Evolutionary conservation across 306 rosid genomes (phyloP).

Genomic region (Trifolium repens): DNA sequence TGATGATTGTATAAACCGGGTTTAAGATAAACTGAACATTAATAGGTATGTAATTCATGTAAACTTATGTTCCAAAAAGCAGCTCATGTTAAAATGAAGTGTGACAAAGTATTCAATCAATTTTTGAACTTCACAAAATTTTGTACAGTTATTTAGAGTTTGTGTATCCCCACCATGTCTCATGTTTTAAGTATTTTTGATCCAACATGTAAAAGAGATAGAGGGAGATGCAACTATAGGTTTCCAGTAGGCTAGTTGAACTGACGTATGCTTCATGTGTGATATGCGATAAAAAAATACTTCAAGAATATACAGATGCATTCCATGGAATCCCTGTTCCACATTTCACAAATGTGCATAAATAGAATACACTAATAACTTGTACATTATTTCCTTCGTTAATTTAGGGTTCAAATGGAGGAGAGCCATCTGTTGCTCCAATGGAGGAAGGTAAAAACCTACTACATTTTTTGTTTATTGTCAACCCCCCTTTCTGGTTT

Average conservation of each 20-base stretch:
- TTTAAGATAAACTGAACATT: not conserved
- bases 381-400: conserved; percentile 32
- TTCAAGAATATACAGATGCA: not conserved
- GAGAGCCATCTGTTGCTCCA: conserved; percentile 73
- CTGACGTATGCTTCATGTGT: not conserved
- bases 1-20: not conserved
- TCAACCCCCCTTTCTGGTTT: conserved; percentile 33
- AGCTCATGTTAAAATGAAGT: not conserved
- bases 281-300: not conserved
- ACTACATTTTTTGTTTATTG: not conserved
- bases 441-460: conserved; percentile 65
- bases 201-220: not conserved
- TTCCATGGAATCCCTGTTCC: conserved; percentile 17
- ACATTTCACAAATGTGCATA: not conserved
- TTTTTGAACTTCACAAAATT: not conserved
- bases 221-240: not conserved
- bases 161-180: not conserved
- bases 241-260: not conserved
- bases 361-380: conserved; percentile 5
- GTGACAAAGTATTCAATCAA: not conserved
- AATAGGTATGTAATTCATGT: not conserved
- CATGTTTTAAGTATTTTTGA: not conserved
- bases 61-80: not conserved
- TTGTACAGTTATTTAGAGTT: not conserved
- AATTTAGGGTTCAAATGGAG: conserved; percentile 80